Conservation (phyloP, 306 rosid species). For the Cucurbita ficifolia region DNA sequence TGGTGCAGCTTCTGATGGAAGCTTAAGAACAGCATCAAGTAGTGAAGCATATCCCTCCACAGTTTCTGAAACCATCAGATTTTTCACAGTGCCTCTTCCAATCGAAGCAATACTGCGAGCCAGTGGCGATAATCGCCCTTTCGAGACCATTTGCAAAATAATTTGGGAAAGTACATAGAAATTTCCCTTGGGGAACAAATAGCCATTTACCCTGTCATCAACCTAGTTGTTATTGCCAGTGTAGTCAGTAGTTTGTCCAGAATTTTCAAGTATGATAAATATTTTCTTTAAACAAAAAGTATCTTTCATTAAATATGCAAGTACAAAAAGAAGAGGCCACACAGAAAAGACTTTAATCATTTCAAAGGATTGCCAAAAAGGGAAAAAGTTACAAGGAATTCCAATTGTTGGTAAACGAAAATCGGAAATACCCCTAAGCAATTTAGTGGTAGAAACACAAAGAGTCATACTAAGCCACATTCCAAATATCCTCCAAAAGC, state of each 20-base stretch:
- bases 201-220: constrained; percentile 81
- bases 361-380: not conserved
- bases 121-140: constrained; percentile 53
- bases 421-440: not conserved
- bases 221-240: constrained; percentile 42
- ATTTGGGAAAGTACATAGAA: constrained; percentile 38
- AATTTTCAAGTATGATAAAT: not conserved
- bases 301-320: not conserved
- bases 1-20: constrained; percentile 68
- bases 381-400: not conserved
- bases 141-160: constrained; percentile 40
- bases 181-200: constrained; percentile 65
- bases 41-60: constrained; percentile 59
- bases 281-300: not conserved
- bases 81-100: constrained; percentile 55
- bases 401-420: not conserved
- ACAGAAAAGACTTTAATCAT: not conserved
- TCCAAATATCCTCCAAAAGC: not conserved
- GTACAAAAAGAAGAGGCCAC: not conserved
- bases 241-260: constrained; percentile 23
- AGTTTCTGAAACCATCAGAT: constrained; percentile 60
- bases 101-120: constrained; percentile 62
- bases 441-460: not conserved
- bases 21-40: constrained; percentile 52
- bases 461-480: not conserved